Percentiles rank a stretch among this genome's conserved stretches.
Conservation (phyloP, 208 protist genomes). For the Strigomonas oncopelti region DNA sequence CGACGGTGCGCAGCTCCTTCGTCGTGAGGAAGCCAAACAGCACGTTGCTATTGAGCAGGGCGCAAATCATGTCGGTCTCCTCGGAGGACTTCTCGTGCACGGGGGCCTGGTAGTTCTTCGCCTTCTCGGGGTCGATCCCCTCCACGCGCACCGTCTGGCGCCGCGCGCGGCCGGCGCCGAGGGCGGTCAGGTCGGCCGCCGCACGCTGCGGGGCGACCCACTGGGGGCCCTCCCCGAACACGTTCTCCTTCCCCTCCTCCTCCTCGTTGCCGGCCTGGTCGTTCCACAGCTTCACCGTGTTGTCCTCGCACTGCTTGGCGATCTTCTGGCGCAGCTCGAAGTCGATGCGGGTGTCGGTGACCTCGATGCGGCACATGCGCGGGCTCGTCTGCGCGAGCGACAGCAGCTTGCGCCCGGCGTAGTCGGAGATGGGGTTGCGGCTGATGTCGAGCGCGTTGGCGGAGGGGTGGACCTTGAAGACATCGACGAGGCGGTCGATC, state of each 20-base stretch:
- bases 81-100: conserved; percentile 74
- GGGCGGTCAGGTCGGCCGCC: conserved; percentile 62
- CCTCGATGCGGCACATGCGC: conserved; percentile 73
- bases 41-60: conserved; percentile 80
- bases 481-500: conserved; percentile 81
- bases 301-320: conserved; percentile 79
- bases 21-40: conserved; percentile 82
- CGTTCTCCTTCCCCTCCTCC: conserved; percentile 20
- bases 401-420: conserved; percentile 84
- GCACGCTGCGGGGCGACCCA: conserved; percentile 58
- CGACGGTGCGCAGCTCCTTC: conserved; percentile 63
- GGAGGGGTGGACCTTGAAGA: conserved; percentile 76
- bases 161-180: conserved; percentile 62
- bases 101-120: conserved; percentile 74
- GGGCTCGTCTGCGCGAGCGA: conserved; percentile 72
- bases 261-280: conserved; percentile 29
- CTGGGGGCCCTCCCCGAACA: conserved; percentile 63
- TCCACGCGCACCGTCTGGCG: conserved; percentile 79
- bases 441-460: conserved; percentile 78
- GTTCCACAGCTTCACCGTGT: conserved; percentile 74
- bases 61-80: conserved; percentile 69
- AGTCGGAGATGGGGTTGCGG: conserved; percentile 87
- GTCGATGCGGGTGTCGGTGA: conserved; percentile 82
- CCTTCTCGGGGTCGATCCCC: conserved; percentile 79
- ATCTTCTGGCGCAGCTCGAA: conserved; percentile 82